These are phyloP conservation scores for Syncephalastrum monosporum DNA, from an alignment of 371 early-diverging fungal genomes.

Conservation along the genomic window DNA sequence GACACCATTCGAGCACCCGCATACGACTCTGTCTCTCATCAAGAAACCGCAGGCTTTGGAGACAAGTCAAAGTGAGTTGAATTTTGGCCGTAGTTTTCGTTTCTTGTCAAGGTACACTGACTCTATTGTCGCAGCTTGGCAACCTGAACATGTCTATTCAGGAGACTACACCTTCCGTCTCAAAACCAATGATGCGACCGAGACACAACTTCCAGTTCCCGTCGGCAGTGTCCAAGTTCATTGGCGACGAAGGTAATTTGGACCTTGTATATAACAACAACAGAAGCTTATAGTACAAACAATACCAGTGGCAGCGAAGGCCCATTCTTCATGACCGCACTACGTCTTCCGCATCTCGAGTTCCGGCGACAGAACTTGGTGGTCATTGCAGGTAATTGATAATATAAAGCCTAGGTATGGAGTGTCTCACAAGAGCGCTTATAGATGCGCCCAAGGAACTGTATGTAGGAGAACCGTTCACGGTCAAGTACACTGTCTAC, in stretches of 20 bases:
- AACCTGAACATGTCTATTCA: slow-evolving; percentile 41
- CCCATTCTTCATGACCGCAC: slow-evolving; percentile 22
- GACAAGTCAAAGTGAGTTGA: too few species aligned
- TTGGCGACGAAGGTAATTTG: slow-evolving; percentile 34
- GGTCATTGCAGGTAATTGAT: slow-evolving; percentile 38
- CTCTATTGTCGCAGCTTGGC: slow-evolving; percentile 27
- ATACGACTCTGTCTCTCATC: slow-evolving; percentile 22
- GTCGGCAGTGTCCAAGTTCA: slow-evolving; percentile 34
- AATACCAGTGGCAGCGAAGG: slow-evolving; percentile 15
- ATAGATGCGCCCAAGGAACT: slow-evolving; percentile 51
- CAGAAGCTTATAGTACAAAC: background rate
- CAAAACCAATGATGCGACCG: slow-evolving; percentile 35
- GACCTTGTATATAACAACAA: background rate
- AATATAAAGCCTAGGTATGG: background rate
- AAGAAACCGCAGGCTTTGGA: too few species aligned
- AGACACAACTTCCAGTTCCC: slow-evolving; percentile 26
- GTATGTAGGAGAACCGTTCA: slow-evolving; percentile 59
- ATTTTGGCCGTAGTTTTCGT: too few species aligned
- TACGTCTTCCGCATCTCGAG: slow-evolving; percentile 31
- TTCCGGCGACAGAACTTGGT: slow-evolving; percentile 28
- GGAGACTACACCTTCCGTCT: slow-evolving; percentile 39
- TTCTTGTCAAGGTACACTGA: background rate
- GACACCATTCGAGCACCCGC: slow-evolving; percentile 21
- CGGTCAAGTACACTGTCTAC: slow-evolving; percentile 56
- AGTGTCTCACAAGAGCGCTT: background rate